Percentiles rank a stretch among this genome's conserved stretches.
These are phyloP conservation scores for Gypsophila paniculata DNA, from an alignment of 179 eudicot species.

Conservation along the genomic window DNA sequence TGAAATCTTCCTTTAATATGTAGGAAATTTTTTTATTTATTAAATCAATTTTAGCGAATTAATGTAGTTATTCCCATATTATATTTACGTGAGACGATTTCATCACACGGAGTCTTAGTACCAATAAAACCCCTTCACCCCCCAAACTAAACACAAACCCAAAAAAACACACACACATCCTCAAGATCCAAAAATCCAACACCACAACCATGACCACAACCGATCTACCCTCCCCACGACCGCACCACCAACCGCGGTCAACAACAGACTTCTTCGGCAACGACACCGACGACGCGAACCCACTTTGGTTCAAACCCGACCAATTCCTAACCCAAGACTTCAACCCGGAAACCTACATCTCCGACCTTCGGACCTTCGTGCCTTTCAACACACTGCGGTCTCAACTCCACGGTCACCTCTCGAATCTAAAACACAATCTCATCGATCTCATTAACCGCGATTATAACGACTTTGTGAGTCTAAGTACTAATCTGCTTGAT, in stretches of 20 bases:
- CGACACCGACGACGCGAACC: slow-evolving; percentile 54
- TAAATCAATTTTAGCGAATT: no score
- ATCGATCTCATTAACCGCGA: slow-evolving; percentile 87
- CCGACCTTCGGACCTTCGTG: slow-evolving; percentile 93
- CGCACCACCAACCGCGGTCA: slow-evolving; percentile 35
- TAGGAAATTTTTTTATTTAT: no score
- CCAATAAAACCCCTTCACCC: no score
- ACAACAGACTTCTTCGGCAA: slow-evolving; percentile 72
- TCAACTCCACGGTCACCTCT: slow-evolving; percentile 68
- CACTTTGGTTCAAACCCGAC: slow-evolving; percentile 76
- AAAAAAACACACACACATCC: no score
- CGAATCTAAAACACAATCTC: slow-evolving; percentile 65
- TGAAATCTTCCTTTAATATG: no score
- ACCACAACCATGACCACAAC: slow-evolving; percentile 32
- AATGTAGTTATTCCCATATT: no score
- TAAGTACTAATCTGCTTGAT: slow-evolving; percentile 81
- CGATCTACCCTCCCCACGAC: slow-evolving; percentile 25
- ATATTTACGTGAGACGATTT: no score
- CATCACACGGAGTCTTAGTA: no score
- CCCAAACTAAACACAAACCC: no score
- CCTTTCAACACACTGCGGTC: slow-evolving; percentile 88
- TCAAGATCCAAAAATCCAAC: no score
- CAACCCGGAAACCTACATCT: slow-evolving; percentile 68
- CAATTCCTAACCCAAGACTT: slow-evolving; percentile 62
- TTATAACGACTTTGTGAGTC: slow-evolving; percentile 79